A percentile compares a stretch with the other conserved stretches of the same genome.
Evolutionary conservation across 768 basidiomycete species (phyloP).

Genomic region (Candolleomyces eurysporus): DNA sequence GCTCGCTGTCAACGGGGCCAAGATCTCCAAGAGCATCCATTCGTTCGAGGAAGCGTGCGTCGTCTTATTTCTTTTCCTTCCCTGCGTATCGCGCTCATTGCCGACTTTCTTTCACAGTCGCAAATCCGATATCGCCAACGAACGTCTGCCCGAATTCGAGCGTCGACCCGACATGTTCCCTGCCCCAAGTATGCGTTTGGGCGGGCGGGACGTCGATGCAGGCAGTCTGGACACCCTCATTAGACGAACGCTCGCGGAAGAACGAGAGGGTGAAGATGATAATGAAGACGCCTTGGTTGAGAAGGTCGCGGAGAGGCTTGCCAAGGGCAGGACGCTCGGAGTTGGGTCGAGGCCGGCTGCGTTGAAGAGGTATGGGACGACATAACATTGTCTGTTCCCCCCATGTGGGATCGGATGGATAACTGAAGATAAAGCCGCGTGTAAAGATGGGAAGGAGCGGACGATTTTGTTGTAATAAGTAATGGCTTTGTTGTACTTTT

Average conservation of each 20-base stretch:
- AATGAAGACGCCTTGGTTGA: conserved; percentile 36
- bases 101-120: conserved; percentile 42
- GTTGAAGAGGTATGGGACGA: conserved; percentile 66
- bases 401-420: neutral
- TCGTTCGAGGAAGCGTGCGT: conserved; percentile 78
- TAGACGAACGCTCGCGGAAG: conserved; percentile 59
- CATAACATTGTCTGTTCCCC: conserved; percentile 22
- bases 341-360: conserved; percentile 43
- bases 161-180: conserved; percentile 48
- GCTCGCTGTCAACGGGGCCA: conserved; percentile 60
- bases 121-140: conserved; percentile 69
- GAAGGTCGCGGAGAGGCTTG: conserved; percentile 54
- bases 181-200: conserved; percentile 54
- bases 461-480: too few relatives aligned
- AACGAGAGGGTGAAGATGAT: conserved; percentile 28
- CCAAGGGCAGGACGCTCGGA: conserved; percentile 42
- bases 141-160: conserved; percentile 65
- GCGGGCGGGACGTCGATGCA: conserved; percentile 41
- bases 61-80: neutral
- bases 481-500: too few relatives aligned
- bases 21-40: conserved; percentile 59
- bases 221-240: conserved; percentile 66
- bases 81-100: neutral
- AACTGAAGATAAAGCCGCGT: neutral
- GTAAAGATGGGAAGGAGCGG: too few relatives aligned